Base-by-base conservation (phyloP, 177 flowering plant genomes). In the Telopea speciosissima region DNA sequence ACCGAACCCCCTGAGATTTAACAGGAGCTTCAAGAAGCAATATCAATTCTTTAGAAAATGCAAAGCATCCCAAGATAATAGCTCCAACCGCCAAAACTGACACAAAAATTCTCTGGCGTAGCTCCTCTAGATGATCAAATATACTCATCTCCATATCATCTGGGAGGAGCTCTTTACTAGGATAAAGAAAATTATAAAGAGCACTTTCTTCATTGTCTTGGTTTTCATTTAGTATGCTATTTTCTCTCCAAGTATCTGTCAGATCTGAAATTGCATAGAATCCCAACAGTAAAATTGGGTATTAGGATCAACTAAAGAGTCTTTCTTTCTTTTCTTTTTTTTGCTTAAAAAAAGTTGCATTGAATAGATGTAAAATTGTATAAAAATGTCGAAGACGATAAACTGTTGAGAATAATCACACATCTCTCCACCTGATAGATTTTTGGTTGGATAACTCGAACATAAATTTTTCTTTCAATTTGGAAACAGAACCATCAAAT, bases 41-140 rank as follows among this genome's bases (percentile, higher is more conserved):
- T 42, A 93, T 79, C 72, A 91, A 79, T 23, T 89, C 97, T 72
- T 93, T 93, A 19, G 99, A 92, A 76, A 83, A 86, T 45, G 89
- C 91, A 84, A 93, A 93, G 83, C 97, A 93, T 44, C 94, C 98
- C 70, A 86, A 67, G 10, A 93, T 93, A 68, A 93, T 86, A 56
- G 81, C 95, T 73, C 97, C 97, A 73, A 89, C 94, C n/a, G 96
- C 97, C 81, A 92, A 78, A 78, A 91, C 93, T 40, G 97, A 92
- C 24, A 90, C 81, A 76, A 93, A 90, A 71, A 95, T 71, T 79
- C 99, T 85, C 79, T 86, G 70, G 2, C 99, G 88, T 67, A 95
- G 81, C 85, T 95, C 99, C 80, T 95, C 99, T n/a, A 95, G 79
- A 81, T 95, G 97, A 82, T 95, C 97, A 78, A 84, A 95, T 79